Evolutionary conservation across 805 yeast genomes (phyloP), one percentile per base, ranked within the genome.

Genomic region (Barnettozyma populi): DNA sequence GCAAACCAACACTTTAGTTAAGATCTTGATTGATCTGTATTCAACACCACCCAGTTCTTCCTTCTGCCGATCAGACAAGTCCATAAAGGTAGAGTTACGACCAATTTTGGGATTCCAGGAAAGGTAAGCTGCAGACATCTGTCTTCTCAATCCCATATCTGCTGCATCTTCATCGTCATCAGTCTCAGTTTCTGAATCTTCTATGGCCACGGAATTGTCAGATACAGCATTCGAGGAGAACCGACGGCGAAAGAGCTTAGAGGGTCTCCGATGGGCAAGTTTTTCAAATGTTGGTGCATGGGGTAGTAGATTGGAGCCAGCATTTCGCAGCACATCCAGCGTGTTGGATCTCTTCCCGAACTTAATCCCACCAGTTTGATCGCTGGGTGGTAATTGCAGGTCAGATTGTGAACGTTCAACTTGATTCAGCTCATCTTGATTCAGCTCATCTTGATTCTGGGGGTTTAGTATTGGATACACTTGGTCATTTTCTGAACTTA

Each of bases 11-110:
- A 92, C 76, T 53, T 77, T 76, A 49, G 85, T 79, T 48, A 94
- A 68, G 9, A 90, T 68, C 60, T 89, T 89, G 49, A 87, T 75
- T 0, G 99, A 89, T 39, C 97, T 76, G 63, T 94, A 94, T 61
- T 94, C 99, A 14, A 94, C 97, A 43, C 99, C 99, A 35, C 99
- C 99, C 35, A 94, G 69, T 63, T 94, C 99, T 50, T 86, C 95
- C 59, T 88, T 90, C 64, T 94, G 98, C 21, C 76, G 82, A 34
- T 82, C 87, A 3, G 88, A 80, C 38, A 94, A 65, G 14, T 85
- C 85, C 2, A 89, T 85, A 71, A 94, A 94, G 0, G 90, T 84
- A 0, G 98, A 92, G 65, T 94, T 94, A 64, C 97, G 77, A 10
- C 97, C 98, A 32, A 94, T 76, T 0, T 94, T 86, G 2, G 98